Evolutionary conservation across 2,329 filamentous ascomycete genomes (phyloP), one percentile per base, ranked within the genome.

Genomic region (Fusarium liriodendri): DNA sequence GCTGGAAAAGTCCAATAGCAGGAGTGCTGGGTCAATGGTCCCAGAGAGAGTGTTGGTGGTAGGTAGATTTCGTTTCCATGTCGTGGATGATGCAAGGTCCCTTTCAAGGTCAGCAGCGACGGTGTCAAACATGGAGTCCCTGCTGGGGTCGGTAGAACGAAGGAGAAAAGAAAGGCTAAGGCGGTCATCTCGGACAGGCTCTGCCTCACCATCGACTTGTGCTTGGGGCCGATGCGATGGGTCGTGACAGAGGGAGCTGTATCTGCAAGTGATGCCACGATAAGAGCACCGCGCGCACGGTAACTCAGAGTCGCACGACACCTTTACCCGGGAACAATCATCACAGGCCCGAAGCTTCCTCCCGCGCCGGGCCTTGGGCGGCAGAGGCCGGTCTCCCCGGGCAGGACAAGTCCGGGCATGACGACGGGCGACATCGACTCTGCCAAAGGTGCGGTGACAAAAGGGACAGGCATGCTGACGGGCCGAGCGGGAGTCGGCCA

Each of bases 261-360:
- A 76, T 1, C 18, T 42, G 27, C 74, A 76, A 2, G 25, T 3
- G 2, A 71, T 45, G 0, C 20, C 9, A 2, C 50, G 64, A 2
- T 45, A 54, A 1, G 61, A 58, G 6, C 74, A 76, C 5, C 70
- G 38, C 0, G 11, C 2, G 22, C 74, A 76, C 0, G 74, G 74
- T 0, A 55, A 2, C 1, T 33, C 40, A 0, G 61, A 16, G 3
- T 72, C 20, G 1, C 74, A 76, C 0, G 66, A 75, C 1, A 42
- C 59, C 5, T 76, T 76, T 0, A 32, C 0, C 1, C 22, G 55
- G 0, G 62, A 67, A 10, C 74, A 76, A 0, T 33, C 52, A 16
- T 72, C 66, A 13, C 74, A 77, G 6, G 74, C 70, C 4, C 64
- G 70, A 9, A 45, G 32, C 1, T 73, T 77, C 37, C 70, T 70